phyloP scores from a whole-genome alignment of 257 asterid genomes.

The Gentiana macrophylla region DNA sequence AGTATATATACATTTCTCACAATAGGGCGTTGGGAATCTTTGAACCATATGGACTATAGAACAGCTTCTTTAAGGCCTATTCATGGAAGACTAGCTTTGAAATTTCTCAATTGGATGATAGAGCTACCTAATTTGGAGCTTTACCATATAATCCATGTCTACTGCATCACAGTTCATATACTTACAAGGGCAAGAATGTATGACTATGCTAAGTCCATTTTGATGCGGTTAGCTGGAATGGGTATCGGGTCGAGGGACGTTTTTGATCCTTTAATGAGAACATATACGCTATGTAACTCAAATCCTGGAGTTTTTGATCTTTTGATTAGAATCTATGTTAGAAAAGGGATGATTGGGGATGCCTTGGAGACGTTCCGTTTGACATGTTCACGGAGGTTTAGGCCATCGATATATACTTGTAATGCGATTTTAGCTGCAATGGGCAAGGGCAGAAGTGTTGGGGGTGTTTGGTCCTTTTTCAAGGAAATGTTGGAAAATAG shows the following conservation, averaged over 20 bases:
- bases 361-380: slow-evolving; percentile 49
- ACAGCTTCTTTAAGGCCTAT: slow-evolving; percentile 54
- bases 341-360: slow-evolving; percentile 31
- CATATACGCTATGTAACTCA: slow-evolving; percentile 71
- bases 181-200: slow-evolving; percentile 88
- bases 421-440: slow-evolving; percentile 61
- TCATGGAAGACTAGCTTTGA: slow-evolving; percentile 84
- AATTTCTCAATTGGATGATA: slow-evolving; percentile 67
- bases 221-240: slow-evolving; percentile 33
- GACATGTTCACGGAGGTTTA: slow-evolving; percentile 55
- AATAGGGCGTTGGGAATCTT: slow-evolving; percentile 83
- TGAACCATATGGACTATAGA: slow-evolving; percentile 69
- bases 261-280: slow-evolving; percentile 57
- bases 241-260: slow-evolving; percentile 40
- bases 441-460: slow-evolving; percentile 27
- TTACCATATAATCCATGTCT: slow-evolving; percentile 50
- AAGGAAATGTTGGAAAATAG: slow-evolving; percentile 54
- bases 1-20: slow-evolving; percentile 68
- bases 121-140: slow-evolving; percentile 73
- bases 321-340: slow-evolving; percentile 60
- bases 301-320: slow-evolving; percentile 90
- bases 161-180: slow-evolving; percentile 66
- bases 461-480: slow-evolving; percentile 62
- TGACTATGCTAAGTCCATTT: slow-evolving; percentile 42
- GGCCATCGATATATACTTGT: slow-evolving; percentile 66